Evolutionary conservation across 352 stramenopile genomes (phyloP).

Genomic region (Globisporangium recalcitrans): DNA sequence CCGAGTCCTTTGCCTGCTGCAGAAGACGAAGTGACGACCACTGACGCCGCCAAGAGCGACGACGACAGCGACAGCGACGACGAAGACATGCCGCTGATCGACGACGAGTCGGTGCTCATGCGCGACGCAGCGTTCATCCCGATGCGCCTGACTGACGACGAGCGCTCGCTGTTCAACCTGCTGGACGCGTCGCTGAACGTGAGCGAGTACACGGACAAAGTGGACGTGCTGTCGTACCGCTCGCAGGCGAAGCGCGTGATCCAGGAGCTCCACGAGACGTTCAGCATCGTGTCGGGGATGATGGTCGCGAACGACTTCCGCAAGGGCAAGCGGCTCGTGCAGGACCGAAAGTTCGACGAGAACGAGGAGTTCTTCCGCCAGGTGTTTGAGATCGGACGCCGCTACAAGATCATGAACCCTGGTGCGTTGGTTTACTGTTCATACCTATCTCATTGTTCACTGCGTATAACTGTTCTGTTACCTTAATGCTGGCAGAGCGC

Average conservation of each 20-base stretch:
- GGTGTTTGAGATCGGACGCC: slow-evolving; percentile 89
- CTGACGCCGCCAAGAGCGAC: slow-evolving; percentile 21
- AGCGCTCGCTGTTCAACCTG: slow-evolving; percentile 72
- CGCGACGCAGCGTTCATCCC: slow-evolving; percentile 56
- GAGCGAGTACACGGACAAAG: slow-evolving; percentile 92
- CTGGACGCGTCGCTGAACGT: slow-evolving; percentile 79
- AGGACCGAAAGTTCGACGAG: slow-evolving; percentile 57
- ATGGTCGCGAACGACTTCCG: slow-evolving; percentile 61
- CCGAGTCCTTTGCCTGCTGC: background rate
- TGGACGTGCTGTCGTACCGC: slow-evolving; percentile 78
- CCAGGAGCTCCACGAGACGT: slow-evolving; percentile 57
- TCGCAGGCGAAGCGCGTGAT: slow-evolving; percentile 72
- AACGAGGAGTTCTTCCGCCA: slow-evolving; percentile 79
- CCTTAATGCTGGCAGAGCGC: slow-evolving; percentile 23
- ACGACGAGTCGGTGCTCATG: slow-evolving; percentile 19
- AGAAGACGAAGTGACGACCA: slow-evolving; percentile 19
- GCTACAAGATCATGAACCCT: slow-evolving; percentile 94
- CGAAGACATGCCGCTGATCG: slow-evolving; percentile 19
- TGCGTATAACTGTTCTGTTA: background rate
- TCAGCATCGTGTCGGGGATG: slow-evolving; percentile 59
- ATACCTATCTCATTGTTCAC: background rate
- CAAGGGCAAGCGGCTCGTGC: slow-evolving; percentile 48
- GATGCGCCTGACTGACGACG: slow-evolving; percentile 54
- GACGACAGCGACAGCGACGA: slow-evolving; percentile 34
- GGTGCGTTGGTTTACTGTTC: slow-evolving; percentile 13